Base-by-base conservation (phyloP, 2,329 filamentous ascomycete species). In the Stachybotrys echinatus region DNA sequence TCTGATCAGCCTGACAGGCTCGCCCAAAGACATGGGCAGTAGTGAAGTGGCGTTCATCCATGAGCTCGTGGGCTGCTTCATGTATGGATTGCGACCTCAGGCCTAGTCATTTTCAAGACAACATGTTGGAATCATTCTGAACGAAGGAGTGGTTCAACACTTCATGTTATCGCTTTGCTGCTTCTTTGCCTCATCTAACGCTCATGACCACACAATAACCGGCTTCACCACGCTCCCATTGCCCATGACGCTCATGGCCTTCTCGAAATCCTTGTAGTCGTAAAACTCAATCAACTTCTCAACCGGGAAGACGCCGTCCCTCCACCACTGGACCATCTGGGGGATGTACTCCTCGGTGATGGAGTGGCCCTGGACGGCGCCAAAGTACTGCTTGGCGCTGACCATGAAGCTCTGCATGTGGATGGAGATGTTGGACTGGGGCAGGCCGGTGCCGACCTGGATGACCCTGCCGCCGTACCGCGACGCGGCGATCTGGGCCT, bases 371-470 rank as follows among this genome's bases (percentile, higher is more conserved):
- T 59, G 57, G 4, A 59, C 54, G 17, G 74, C 74, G 0, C 75
- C 75, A 4, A 75, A 71, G 39, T 74, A 75, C 34, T 69, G 67
- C 52, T 75, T 77, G 0, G 74, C 76, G 12, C 61, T 62, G 10
- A 66, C 63, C 70, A 80, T 73, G 50, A 77, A 73, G 14, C 64
- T 61, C 18, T 72, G 70, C 39, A 74, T 65, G 7, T 70, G 66
- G 4, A 80, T 52, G 4, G 61, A 62, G 19, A 79, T 50, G n/a
- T 66, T 65, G 6, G 68, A 64, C 2, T 72, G 69, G 3, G 71
- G 66, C 39, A 71, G 69, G 5, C 75, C 68, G 0, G 71, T 71
- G 1, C 77, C 77, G 18, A 80, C 72, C 54, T 78, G 73, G 6
- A 79, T 67, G 22, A 78, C 66, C 52, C 73, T 73, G 2, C 75